Evolutionary conservation across 768 basidiomycete genomes (phyloP), one percentile per base, ranked within the genome.

Genomic region (Arthromyces matolae): DNA sequence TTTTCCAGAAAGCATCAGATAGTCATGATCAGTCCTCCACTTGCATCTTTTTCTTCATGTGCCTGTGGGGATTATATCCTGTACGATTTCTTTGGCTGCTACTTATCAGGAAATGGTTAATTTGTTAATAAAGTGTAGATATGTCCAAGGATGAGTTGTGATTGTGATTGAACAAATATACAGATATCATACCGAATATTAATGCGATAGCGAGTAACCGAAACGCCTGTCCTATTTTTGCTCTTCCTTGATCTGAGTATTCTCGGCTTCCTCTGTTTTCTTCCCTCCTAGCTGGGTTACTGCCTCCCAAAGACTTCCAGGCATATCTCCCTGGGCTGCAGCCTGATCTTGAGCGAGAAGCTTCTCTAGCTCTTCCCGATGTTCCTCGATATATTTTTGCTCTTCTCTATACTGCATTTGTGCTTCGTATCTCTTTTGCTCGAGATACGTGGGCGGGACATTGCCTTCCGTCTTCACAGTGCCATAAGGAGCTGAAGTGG

Each of bases 381-480:
- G 70, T 22, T 70, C 64, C 22, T 57, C 57, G 28, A 79, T 67
- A 47, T 79, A 77, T 49, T 74, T 72, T 61, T 75, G 75, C 52
- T 79, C 79, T 28, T 76, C 71, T 38, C 54, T 51, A 49, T 78
- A 80, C 47, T 74, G 72, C 34, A 64, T 49, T 55, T 79, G 79
- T 1, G 79, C 78, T 51, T 80, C 77, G 28, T 61, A 57, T 6
- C 78, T 74, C 49, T 78, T 79, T 53, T 68, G 70, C 52, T 80
- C 79, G 18, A 80, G 70, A 52, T 79, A 79, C 3, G 78, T 79
- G 1, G 67, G 71, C 0, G 79, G 77, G 12, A 71, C 61, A 9
- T 55, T 63, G 14, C 60, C 59, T 20, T 60, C 61, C 27, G 60
- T 35, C 40, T 35, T 33, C 8, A 52, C 29, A 12, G 25, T 28